Conservation (phyloP, 2,329 filamentous ascomycete genomes). For the Aspergillus terreus region DNA sequence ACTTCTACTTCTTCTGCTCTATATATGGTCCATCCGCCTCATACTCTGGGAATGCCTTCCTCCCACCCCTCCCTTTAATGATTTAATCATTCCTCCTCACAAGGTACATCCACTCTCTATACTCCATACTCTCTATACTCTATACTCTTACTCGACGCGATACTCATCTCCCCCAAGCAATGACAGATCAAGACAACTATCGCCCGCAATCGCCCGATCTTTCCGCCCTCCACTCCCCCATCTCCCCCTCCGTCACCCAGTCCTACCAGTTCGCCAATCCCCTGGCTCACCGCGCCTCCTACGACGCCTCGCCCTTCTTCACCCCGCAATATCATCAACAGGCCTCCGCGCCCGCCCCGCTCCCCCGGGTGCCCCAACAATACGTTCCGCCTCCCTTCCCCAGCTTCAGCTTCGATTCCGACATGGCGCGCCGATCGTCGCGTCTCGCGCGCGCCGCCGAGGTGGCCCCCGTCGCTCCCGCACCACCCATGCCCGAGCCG, state of each 20-base stretch:
- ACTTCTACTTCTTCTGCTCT: too few relatives aligned
- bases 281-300: conserved; percentile 38
- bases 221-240: conserved; percentile 45
- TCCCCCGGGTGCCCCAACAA: conserved; percentile 30
- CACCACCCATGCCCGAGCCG: conserved; percentile 13
- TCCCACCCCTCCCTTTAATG: background rate
- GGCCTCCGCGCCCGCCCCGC: conserved; percentile 17
- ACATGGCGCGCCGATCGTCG: conserved; percentile 43
- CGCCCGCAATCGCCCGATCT: conserved; percentile 50
- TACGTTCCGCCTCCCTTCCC: conserved; percentile 31
- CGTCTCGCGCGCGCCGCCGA: conserved; percentile 31
- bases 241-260: conserved; percentile 32
- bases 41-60: too few relatives aligned
- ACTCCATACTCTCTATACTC: too few relatives aligned
- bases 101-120: background rate
- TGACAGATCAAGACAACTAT: conserved; percentile 46
- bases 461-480: conserved; percentile 9
- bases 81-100: background rate
- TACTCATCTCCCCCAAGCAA: conserved; percentile 26
- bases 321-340: conserved; percentile 32
- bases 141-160: background rate
- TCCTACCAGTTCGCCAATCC: conserved; percentile 32
- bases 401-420: conserved; percentile 20
- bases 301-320: conserved; percentile 47
- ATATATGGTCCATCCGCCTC: background rate